A percentile compares a stretch with the other conserved stretches of the same genome.
phyloP scores from a whole-genome alignment of 75 land plant genomes.

The Azolla pinnata region DNA sequence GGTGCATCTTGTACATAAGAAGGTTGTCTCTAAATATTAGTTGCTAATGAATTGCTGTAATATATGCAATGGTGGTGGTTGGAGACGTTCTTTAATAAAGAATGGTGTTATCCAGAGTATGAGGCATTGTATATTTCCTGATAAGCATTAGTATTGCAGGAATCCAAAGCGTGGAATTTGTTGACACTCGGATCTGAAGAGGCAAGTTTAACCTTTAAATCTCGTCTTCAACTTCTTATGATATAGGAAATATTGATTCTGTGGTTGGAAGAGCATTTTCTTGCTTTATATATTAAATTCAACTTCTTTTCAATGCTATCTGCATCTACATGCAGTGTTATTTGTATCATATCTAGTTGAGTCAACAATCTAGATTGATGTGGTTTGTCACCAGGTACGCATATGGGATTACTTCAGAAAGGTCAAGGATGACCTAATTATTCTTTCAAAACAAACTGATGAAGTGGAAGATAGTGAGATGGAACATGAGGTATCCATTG shows the following conservation, averaged over 20 bases:
- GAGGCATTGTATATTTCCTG: background rate
- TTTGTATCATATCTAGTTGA: background rate
- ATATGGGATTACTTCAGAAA: slow-evolving; percentile 75
- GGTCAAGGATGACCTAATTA: slow-evolving; percentile 62
- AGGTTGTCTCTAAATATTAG: too few species aligned
- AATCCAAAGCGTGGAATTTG: background rate
- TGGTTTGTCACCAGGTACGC: slow-evolving; percentile 28
- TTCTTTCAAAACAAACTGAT: slow-evolving; percentile 57
- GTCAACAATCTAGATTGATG: background rate
- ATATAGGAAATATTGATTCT: background rate
- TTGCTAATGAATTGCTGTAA: too few species aligned
- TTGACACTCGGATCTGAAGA: background rate
- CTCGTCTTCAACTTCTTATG: background rate
- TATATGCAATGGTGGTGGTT: too few species aligned
- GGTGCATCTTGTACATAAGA: too few species aligned
- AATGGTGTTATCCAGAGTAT: too few species aligned
- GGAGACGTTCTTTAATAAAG: too few species aligned
- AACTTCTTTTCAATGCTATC: background rate
- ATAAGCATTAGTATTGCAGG: background rate
- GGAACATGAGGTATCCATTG: slow-evolving; percentile 60
- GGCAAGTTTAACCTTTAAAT: background rate
- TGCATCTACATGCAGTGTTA: background rate
- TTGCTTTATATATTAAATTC: too few species aligned
- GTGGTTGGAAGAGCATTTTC: too few species aligned
- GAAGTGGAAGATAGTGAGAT: slow-evolving; percentile 67